Evolutionary conservation across 2,329 filamentous ascomycete genomes (phyloP).

Genomic region (Aspergillus fumigatus): DNA sequence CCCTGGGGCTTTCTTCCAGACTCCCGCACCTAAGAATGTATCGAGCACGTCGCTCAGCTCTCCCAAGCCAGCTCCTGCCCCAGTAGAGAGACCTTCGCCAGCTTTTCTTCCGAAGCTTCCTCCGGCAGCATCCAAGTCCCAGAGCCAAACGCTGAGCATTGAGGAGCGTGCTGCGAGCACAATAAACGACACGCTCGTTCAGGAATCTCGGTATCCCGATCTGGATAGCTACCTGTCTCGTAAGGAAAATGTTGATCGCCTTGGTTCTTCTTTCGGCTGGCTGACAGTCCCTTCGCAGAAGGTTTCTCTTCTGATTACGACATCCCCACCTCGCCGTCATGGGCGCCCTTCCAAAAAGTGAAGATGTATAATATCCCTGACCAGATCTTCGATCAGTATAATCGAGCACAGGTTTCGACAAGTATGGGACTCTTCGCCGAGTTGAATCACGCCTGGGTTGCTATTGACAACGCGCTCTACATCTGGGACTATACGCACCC

Average conservation of each 20-base stretch:
- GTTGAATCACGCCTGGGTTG: slow-evolving; percentile 91
- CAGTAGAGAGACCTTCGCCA: slow-evolving; percentile 27
- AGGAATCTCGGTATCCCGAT: slow-evolving; percentile 79
- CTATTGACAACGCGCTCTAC: slow-evolving; percentile 93
- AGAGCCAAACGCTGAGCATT: slow-evolving; percentile 56
- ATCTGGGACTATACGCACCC: slow-evolving; percentile 95
- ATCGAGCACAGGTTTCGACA: slow-evolving; percentile 80
- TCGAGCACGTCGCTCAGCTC: slow-evolving; percentile 35
- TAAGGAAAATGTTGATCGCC: slow-evolving; percentile 48
- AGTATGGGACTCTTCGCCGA: slow-evolving; percentile 93
- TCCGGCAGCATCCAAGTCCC: slow-evolving; percentile 38
- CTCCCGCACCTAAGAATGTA: slow-evolving; percentile 34
- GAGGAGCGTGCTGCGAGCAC: slow-evolving; percentile 76
- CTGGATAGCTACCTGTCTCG: slow-evolving; percentile 84
- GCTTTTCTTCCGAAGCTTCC: slow-evolving; percentile 32
- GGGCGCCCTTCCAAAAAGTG: slow-evolving; percentile 84
- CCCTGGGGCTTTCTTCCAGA: slow-evolving; percentile 40
- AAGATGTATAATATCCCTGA: slow-evolving; percentile 88
- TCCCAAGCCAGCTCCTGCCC: slow-evolving; percentile 21
- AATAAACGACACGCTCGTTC: slow-evolving; percentile 72
- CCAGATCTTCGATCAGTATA: slow-evolving; percentile 86
- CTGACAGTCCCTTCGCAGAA: slow-evolving; percentile 49
- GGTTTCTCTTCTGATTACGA: slow-evolving; percentile 92
- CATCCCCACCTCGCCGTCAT: slow-evolving; percentile 61
- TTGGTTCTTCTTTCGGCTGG: slow-evolving; percentile 23